Conservation (phyloP, 495 filamentous ascomycete genomes). For the Tuber borchii region DNA sequence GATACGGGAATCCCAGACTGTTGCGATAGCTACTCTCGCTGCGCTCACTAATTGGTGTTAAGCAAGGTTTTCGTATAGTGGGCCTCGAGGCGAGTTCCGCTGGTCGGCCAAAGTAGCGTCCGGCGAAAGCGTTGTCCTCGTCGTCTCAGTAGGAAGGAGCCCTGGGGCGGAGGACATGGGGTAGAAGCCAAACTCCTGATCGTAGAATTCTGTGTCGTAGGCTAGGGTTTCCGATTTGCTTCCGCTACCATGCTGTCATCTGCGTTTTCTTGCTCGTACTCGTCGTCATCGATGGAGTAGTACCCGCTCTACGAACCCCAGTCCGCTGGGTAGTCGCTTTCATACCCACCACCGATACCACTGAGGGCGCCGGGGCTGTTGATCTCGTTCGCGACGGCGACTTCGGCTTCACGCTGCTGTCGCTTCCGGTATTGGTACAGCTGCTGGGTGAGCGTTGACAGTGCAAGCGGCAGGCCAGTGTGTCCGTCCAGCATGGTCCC, state of each 20-base stretch:
- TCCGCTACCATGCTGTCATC: constrained; percentile 90
- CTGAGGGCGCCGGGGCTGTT: no score
- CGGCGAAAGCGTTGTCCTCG: constrained; percentile 45
- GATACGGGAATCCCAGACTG: constrained; percentile 51
- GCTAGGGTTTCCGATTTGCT: constrained; percentile 88
- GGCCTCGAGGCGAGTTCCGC: constrained; percentile 60
- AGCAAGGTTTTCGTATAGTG: constrained; percentile 73
- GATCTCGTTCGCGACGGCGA: constrained; percentile 12
- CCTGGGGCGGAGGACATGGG: constrained; percentile 43
- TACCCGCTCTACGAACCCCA: constrained; percentile 33
- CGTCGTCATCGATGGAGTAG: constrained; percentile 49
- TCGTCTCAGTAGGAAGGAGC: constrained; percentile 32
- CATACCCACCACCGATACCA: constrained; percentile 16
- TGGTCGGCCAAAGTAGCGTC: constrained; percentile 83
- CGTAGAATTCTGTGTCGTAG: constrained; percentile 88
- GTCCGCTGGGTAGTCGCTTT: constrained; percentile 25
- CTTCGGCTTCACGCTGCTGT: constrained; percentile 38
- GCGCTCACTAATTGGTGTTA: constrained; percentile 93
- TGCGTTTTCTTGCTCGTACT: constrained; percentile 53
- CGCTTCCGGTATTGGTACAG: constrained; percentile 38
- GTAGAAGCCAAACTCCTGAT: constrained; percentile 95
- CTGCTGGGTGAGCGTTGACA: constrained; percentile 36
- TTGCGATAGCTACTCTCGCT: constrained; percentile 95
- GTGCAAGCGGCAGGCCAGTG: constrained; percentile 39
- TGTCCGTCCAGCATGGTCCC: constrained; percentile 27